These are phyloP conservation scores for Coemansia sp. DNA, from an alignment of 192 early-diverging fungal genomes.

Conservation along the genomic window DNA sequence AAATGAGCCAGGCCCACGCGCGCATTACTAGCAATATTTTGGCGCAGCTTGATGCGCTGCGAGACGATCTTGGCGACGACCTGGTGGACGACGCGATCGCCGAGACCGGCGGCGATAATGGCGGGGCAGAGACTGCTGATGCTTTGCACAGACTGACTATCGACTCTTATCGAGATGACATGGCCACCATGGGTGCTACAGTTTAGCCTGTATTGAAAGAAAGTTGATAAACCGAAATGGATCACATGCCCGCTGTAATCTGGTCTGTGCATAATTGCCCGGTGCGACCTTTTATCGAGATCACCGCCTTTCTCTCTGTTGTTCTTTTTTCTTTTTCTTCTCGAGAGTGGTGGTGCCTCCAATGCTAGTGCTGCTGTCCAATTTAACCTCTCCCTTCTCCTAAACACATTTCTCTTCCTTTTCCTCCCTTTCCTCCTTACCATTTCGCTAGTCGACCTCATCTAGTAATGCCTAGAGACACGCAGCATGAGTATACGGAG, in stretches of 20 bases:
- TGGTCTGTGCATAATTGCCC: not conserved
- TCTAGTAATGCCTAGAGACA: slow-evolving; percentile 11
- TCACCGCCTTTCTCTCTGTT: not conserved
- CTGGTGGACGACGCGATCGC: slow-evolving; percentile 20
- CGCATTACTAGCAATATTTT: slow-evolving; percentile 13
- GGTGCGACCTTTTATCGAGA: not conserved
- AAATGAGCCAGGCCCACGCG: slow-evolving; percentile 13
- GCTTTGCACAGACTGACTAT: slow-evolving; percentile 11
- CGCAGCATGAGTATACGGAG: slow-evolving; percentile 47
- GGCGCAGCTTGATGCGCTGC: slow-evolving; percentile 16
- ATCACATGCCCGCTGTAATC: not conserved
- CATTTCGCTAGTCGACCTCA: not conserved
- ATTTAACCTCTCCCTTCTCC: not conserved
- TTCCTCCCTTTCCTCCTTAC: not conserved
- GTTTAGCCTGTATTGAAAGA: not conserved
- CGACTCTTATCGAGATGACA: slow-evolving; percentile 27
- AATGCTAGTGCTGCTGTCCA: not conserved
- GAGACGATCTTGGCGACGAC: slow-evolving; percentile 26
- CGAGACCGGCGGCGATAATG: not conserved
- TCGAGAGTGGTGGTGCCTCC: not conserved
- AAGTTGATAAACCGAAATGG: not conserved
- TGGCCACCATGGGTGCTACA: not conserved
- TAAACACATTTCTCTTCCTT: not conserved
- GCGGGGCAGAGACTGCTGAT: not conserved
- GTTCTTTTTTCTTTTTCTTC: not conserved